Conservation (phyloP, 2,329 filamentous ascomycete species). For the Tetracladium maxilliforme region DNA sequence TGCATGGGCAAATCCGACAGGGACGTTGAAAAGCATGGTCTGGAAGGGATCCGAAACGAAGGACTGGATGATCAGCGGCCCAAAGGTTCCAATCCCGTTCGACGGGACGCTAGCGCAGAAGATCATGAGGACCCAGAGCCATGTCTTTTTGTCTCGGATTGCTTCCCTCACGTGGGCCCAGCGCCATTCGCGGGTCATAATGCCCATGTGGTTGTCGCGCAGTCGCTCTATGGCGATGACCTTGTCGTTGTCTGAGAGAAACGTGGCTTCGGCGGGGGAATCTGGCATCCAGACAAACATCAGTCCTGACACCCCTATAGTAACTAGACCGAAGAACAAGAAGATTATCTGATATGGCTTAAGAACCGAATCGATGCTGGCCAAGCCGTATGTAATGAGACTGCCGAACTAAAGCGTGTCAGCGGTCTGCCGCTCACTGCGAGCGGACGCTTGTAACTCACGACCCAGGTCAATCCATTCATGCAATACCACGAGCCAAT, state of each 20-base stretch:
- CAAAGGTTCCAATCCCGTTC: slow-evolving; percentile 21
- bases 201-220: slow-evolving; percentile 37
- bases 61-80: slow-evolving; percentile 22
- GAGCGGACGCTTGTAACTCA: too few species aligned
- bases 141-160: slow-evolving; percentile 16
- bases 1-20: too few species aligned
- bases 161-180: slow-evolving; percentile 27
- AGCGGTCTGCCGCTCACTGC: too few species aligned
- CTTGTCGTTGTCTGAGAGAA: slow-evolving; percentile 33
- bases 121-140: slow-evolving; percentile 16
- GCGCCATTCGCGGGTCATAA: slow-evolving; percentile 34
- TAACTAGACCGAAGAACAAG: slow-evolving; percentile 34
- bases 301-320: slow-evolving; percentile 26
- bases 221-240: slow-evolving; percentile 36
- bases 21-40: slow-evolving; percentile 24
- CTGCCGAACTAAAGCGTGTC: too few species aligned
- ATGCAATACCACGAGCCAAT: slow-evolving; percentile 45
- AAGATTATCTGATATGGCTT: slow-evolving; percentile 32
- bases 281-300: slow-evolving; percentile 19
- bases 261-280: slow-evolving; percentile 23
- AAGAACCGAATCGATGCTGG: slow-evolving; percentile 33
- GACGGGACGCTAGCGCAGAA: slow-evolving; percentile 19
- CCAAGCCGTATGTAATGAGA: slow-evolving; percentile 41
- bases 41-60: slow-evolving; percentile 23
- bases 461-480: slow-evolving; percentile 42